Percentiles rank a stretch among this genome's conserved stretches.
These are phyloP conservation scores for Huntiella abstrusa DNA, from an alignment of 2,329 filamentous ascomycete genomes.

Conservation along the genomic window DNA sequence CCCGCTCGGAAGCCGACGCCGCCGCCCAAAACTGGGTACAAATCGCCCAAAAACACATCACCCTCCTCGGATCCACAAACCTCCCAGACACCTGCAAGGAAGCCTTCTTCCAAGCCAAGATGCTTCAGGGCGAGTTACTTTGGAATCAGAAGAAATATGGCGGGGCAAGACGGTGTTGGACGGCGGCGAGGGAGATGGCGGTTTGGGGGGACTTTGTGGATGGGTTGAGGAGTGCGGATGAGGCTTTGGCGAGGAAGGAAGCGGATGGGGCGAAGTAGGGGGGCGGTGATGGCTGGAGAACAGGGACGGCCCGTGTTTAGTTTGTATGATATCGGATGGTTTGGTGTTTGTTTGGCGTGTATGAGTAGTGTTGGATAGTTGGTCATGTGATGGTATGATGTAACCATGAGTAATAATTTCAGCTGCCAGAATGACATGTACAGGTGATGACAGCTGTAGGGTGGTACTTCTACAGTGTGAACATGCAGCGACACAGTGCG, in stretches of 20 bases:
- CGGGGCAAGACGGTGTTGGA: conserved; percentile 6
- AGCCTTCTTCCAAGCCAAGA: conserved; percentile 3
- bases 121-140: conserved; percentile 8
- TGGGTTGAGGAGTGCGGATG: not conserved
- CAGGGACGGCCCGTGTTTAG: not conserved
- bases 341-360: not conserved
- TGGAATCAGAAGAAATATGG: conserved; percentile 10
- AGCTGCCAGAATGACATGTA: too few species aligned
- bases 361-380: not conserved
- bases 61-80: not conserved
- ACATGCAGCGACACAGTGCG: accelerated
- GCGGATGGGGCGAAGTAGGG: not conserved
- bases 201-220: not conserved
- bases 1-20: not conserved
- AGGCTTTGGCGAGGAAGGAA: not conserved
- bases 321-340: not conserved
- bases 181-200: not conserved
- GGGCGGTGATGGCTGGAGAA: not conserved
- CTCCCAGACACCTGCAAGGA: conserved; percentile 6
- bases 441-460: too few species aligned
- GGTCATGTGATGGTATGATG: not conserved
- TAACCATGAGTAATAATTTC: too few species aligned
- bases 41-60: conserved; percentile 6
- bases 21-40: conserved; percentile 8
- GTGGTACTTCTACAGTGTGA: not conserved